Base-by-base conservation (phyloP, 169 alveolate genomes). In the Plasmodium knowlesi region DNA sequence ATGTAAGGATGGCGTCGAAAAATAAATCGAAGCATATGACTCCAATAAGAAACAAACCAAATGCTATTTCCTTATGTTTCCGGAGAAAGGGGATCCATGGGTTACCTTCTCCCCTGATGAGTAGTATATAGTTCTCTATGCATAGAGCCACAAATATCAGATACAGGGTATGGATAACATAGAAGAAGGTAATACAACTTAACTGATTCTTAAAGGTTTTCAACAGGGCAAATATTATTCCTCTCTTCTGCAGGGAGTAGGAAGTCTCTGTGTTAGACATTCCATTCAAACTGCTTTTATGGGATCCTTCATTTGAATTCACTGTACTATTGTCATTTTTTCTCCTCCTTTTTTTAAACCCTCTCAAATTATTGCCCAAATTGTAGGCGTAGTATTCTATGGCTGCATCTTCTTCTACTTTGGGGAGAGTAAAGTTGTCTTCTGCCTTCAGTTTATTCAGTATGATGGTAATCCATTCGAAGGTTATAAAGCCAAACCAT, bases 401-500 rank as follows among this genome's bases (percentile, higher is more conserved):
- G n/a, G 22, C 25, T 12, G 19, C 43, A 9, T 78, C 72, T 30
- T 67, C 82, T 25, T 80, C 90, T 10, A 88, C 61, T n/a, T 67
- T 37, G n/a, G 94, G 94, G 9, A 88, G 53, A 16, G 30, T 32
- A 71, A 88, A 86, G 3, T 86, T 71, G 4, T 53, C 94, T 25
- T 54, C 46, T 6, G 37, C 71, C 2, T 19, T 53, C 16, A 50
- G 46, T 12, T 39, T 39, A 22, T 70, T 83, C 46, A 88, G 5
- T n/a, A 88, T 41, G n/a, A 57, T n/a, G 6, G 78, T 79, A 9
- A 88, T 37, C 94, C 94, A 88, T 41, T 79, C 37, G 73, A 88
- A 88, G 8, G 90, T 88, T 3, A 88, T 14, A 76, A 86, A 86
- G 3, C 72, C 22, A 22, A 88, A 14, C 82, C 72, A 67, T 14